Evolutionary conservation across 2,329 filamentous ascomycete genomes (phyloP), one percentile per base, ranked within the genome.

Genomic region (Gnomoniopsis sp.): DNA sequence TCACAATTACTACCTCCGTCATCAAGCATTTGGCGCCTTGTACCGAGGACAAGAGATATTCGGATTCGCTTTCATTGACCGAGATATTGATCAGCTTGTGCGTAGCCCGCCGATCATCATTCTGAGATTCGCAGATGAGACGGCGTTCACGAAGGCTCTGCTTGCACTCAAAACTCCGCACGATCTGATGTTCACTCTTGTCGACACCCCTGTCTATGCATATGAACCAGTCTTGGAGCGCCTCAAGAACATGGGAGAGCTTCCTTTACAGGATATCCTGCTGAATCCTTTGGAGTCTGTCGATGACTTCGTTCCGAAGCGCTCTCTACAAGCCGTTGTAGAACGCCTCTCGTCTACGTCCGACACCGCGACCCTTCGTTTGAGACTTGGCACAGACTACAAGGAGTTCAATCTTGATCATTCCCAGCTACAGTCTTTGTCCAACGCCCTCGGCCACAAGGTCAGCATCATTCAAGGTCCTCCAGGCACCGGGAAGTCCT

Each of bases 401-500:
- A 33, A 44, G 22, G 49, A n/a, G 41, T 69, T 64, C 49, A 61
- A 15, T 0, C 51, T 67, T 1, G 65, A 74, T 53, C 52, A 69
- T 11, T 79, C 86, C 0, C 88, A 91, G 64, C 71, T 78, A 0
- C 64, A 74, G 0, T 86, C 87, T 1, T 67, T 91, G 0, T 61
- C 83, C 2, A 69, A 77, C 17, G 82, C 83, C 0, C 64, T 92
- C 0, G 72, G 68, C 0, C 79, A 79, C 8, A 70, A 72, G 0
- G 69, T 91, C 0, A 84, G 82, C 50, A 68, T 87, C 0, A 88
- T 92, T 1, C 88, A 91, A 73, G 89, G 89, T 0, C 89, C 89
- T 1, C 89, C 89, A 64, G 86, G 87, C 0, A 92, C 88, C 0
- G 89, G 89, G 1, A 93, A 93, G 64, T 90, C 88, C 0, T 90